Evolutionary conservation across 179 eudicot genomes (phyloP).

Genomic region (Actinidia polygama): DNA sequence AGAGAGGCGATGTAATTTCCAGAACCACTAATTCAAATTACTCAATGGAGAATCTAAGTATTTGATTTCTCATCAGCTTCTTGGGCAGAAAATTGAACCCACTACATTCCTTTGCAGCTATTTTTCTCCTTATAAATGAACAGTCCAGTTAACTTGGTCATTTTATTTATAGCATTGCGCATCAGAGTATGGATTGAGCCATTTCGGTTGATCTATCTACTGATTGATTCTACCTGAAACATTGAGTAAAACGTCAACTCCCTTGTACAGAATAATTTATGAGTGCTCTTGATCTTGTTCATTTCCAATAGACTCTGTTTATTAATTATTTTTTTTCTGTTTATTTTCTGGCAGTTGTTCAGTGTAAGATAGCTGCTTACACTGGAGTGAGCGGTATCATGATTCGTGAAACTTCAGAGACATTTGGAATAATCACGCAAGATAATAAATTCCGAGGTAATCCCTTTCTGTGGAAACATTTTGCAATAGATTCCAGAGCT

Average conservation of each 20-base stretch:
- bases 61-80: too few species aligned
- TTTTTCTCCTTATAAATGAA: neutral
- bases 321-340: neutral
- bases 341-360: conserved; percentile 57
- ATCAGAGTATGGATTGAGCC: neutral
- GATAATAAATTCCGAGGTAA: conserved; percentile 75
- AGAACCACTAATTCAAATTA: too few species aligned
- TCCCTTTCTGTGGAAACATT: neutral
- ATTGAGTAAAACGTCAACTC: neutral
- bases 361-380: conserved; percentile 54
- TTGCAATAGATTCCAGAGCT: too few species aligned
- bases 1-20: too few species aligned
- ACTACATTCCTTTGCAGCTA: neutral
- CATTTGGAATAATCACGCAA: conserved; percentile 76
- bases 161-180: neutral
- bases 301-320: neutral
- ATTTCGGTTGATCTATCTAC: neutral
- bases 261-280: neutral
- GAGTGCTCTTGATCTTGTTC: neutral
- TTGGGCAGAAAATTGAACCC: too few species aligned
- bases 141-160: neutral
- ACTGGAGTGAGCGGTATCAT: conserved; percentile 74
- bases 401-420: conserved; percentile 85
- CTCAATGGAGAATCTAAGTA: too few species aligned
- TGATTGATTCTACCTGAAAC: neutral